Percentiles rank a stretch among this genome's conserved stretches.
These are phyloP conservation scores for Cubamyces lactineus DNA, from an alignment of 768 basidiomycete species.

Conservation along the genomic window DNA sequence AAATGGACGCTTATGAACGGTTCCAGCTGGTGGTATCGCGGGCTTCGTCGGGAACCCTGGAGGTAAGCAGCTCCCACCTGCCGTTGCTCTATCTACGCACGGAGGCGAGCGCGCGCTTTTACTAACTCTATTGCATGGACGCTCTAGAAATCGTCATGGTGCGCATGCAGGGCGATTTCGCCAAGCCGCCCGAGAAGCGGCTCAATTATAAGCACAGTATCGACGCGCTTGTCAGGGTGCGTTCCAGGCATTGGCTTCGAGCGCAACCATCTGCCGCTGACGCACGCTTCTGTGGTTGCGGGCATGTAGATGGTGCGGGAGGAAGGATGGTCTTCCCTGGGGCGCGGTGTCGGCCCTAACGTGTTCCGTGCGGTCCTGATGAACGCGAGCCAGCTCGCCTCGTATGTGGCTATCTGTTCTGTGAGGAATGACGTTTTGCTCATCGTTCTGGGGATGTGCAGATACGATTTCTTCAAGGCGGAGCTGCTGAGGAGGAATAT, in stretches of 20 bases:
- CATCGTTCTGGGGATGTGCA: conserved; percentile 30
- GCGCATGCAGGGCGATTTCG: conserved; percentile 88
- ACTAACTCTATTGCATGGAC: too few species aligned
- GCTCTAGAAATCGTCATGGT: conserved; percentile 43
- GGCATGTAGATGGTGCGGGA: conserved; percentile 76
- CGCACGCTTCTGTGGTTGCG: neutral
- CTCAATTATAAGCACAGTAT: conserved; percentile 91
- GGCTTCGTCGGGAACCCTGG: conserved; percentile 90
- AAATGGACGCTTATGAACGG: conserved; percentile 9
- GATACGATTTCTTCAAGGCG: conserved; percentile 92
- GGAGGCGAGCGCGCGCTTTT: neutral
- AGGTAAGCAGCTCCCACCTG: conserved; percentile 46
- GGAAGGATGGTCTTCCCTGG: conserved; percentile 77
- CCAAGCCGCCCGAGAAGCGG: conserved; percentile 84
- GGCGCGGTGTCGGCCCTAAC: conserved; percentile 81
- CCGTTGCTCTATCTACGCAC: neutral
- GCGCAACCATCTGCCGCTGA: neutral
- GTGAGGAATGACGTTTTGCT: neutral
- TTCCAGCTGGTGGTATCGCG: conserved; percentile 78
- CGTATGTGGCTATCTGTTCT: conserved; percentile 50
- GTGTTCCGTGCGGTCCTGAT: conserved; percentile 85
- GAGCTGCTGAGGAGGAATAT: conserved; percentile 71
- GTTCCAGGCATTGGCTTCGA: neutral
- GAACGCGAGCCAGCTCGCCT: conserved; percentile 92
- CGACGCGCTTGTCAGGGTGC: conserved; percentile 81